Evolutionary conservation across 345 rosid species (phyloP).

Genomic region (Ceriops tagal): DNA sequence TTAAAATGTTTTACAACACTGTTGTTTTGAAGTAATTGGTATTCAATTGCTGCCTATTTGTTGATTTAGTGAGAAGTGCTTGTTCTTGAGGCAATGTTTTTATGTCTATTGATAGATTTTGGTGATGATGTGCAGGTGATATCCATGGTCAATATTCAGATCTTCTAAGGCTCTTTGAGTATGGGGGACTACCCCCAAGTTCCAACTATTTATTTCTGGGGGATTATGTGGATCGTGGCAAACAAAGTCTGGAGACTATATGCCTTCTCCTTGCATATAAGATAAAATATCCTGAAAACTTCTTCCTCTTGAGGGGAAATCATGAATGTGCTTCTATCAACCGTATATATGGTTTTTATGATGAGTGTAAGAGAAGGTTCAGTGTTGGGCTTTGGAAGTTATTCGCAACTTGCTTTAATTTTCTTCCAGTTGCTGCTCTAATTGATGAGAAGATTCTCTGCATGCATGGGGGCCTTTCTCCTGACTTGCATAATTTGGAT

Average conservation of each 20-base stretch:
- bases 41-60: neutral
- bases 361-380: conserved; percentile 79
- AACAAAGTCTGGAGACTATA: conserved; percentile 86
- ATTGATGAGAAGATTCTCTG: conserved; percentile 84
- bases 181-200: conserved; percentile 76
- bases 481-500: conserved; percentile 59
- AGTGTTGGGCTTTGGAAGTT: conserved; percentile 71
- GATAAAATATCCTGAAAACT: conserved; percentile 72
- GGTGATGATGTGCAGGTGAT: conserved; percentile 56
- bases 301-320: conserved; percentile 84
- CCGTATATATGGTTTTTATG: conserved; percentile 83
- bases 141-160: conserved; percentile 87
- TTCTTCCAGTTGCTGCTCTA: conserved; percentile 83
- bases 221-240: conserved; percentile 87
- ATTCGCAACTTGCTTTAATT: conserved; percentile 81
- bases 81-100: neutral
- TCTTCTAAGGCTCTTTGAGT: conserved; percentile 77
- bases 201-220: conserved; percentile 80
- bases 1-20: neutral
- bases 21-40: conserved; percentile 1
- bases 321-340: conserved; percentile 86
- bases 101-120: conserved; percentile 7
- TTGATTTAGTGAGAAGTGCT: neutral
- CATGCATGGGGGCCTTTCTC: conserved; percentile 93
- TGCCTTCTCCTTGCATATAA: conserved; percentile 86